phyloP scores from a whole-genome alignment of 495 filamentous ascomycete genomes.

The Aspergillus bridgeri region DNA sequence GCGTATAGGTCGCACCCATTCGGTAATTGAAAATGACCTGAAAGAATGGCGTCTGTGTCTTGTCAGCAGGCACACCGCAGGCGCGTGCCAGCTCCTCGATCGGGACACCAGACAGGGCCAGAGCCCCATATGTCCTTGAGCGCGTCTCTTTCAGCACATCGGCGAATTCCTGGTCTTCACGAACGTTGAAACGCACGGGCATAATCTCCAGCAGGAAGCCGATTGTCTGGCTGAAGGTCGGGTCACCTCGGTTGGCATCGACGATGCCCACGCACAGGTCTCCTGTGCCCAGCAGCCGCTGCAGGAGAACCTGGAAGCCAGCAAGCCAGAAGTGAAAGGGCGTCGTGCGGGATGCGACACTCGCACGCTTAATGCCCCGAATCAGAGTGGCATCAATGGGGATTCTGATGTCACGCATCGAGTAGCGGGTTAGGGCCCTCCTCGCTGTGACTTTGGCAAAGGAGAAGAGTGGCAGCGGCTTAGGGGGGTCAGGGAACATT shows the following conservation, averaged over 20 bases:
- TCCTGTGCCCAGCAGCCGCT: background rate
- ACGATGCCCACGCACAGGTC: conserved; percentile 1
- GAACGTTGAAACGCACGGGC: conserved; percentile 12
- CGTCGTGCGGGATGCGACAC: background rate
- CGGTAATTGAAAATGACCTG: conserved; percentile 36
- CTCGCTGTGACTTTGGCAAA: conserved; percentile 1
- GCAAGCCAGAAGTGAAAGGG: conserved; percentile 9
- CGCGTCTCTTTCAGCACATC: conserved; percentile 8
- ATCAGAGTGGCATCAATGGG: background rate
- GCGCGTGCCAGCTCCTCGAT: conserved; percentile 33
- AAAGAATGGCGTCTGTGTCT: conserved; percentile 25
- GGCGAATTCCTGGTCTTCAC: background rate
- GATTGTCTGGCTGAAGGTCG: conserved; percentile 1
- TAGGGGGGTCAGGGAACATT: background rate
- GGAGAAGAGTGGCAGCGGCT: background rate
- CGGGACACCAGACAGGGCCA: conserved; percentile 27
- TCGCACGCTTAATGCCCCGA: conserved; percentile 1
- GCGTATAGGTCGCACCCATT: background rate
- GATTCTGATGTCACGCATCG: background rate
- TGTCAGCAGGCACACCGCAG: conserved; percentile 20
- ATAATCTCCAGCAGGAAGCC: conserved; percentile 12
- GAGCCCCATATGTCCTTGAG: conserved; percentile 16
- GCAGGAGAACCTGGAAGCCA: conserved; percentile 4
- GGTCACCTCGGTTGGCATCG: conserved; percentile 4
- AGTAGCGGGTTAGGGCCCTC: background rate